phyloP scores from a whole-genome alignment of 1,284 basidiomycete genomes.

The Thecaphora thlaspeos region DNA sequence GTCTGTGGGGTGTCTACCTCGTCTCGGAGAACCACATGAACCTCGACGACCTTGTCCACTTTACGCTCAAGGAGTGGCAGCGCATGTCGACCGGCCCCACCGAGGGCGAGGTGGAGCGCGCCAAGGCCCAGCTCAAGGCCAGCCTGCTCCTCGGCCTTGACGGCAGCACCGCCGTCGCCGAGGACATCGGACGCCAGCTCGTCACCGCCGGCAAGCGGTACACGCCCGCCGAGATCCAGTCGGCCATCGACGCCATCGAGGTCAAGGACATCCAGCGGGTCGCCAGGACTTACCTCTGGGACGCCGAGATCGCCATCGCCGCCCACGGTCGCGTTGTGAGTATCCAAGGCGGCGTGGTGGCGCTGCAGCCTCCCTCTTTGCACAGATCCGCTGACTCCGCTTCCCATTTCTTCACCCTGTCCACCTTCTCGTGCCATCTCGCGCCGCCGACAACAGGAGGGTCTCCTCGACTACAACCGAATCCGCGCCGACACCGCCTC shows the following conservation, averaged over 20 bases:
- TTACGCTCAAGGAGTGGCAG: slow-evolving; percentile 94
- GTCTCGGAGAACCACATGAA: slow-evolving; percentile 79
- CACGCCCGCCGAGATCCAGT: slow-evolving; percentile 91
- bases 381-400: no score
- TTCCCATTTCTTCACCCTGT: no score
- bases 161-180: slow-evolving; percentile 91
- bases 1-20: slow-evolving; percentile 98
- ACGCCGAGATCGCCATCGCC: slow-evolving; percentile 67
- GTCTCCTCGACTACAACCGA: slow-evolving; percentile 65
- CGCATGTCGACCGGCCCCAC: slow-evolving; percentile 87
- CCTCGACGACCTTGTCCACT: slow-evolving; percentile 90
- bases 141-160: slow-evolving; percentile 85
- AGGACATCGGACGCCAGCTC: slow-evolving; percentile 96
- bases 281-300: slow-evolving; percentile 95
- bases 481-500: slow-evolving; percentile 58
- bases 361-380: not conserved
- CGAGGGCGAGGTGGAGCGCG: slow-evolving; percentile 85
- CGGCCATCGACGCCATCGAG: slow-evolving; percentile 83
- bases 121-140: slow-evolving; percentile 97
- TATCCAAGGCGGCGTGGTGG: slow-evolving; percentile 21
- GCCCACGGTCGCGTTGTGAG: slow-evolving; percentile 18
- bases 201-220: slow-evolving; percentile 79
- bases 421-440: slow-evolving; percentile 70
- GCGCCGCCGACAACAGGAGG: slow-evolving; percentile 78
- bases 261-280: slow-evolving; percentile 89